Evolutionary conservation across 768 basidiomycete genomes (phyloP).

Genomic region (Rhodotorula graminis): DNA sequence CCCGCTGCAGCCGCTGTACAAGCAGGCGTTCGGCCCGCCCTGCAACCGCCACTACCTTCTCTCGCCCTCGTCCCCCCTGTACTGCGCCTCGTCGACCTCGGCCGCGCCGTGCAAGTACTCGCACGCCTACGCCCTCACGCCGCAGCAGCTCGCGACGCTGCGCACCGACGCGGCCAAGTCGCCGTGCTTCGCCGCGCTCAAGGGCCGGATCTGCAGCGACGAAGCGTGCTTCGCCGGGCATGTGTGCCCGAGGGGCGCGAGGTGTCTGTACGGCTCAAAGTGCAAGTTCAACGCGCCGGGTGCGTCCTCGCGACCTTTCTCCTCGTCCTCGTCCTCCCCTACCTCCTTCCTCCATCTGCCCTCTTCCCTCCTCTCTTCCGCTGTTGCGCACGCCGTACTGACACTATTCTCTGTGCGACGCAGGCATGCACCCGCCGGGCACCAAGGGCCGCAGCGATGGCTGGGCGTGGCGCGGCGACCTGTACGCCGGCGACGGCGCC

Average conservation of each 20-base stretch:
- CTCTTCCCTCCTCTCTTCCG: neutral
- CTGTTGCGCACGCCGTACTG: neutral
- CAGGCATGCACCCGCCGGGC: constrained; percentile 28
- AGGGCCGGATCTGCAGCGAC: constrained; percentile 6
- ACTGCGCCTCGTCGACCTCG: neutral
- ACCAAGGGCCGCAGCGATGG: constrained; percentile 15
- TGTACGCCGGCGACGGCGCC: too few relatives aligned
- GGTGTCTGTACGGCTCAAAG: constrained; percentile 10
- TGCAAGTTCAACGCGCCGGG: constrained; percentile 28
- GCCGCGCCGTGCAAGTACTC: constrained; percentile 18
- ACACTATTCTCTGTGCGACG: neutral
- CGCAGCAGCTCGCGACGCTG: constrained; percentile 16
- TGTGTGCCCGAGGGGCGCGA: constrained; percentile 3
- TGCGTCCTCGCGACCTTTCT: neutral
- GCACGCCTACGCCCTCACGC: constrained; percentile 18
- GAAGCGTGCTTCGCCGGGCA: constrained; percentile 18
- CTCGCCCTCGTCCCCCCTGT: neutral
- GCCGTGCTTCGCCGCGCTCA: constrained; percentile 25
- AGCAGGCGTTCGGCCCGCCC: constrained; percentile 16
- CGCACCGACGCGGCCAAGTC: constrained; percentile 16
- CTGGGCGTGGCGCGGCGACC: neutral
- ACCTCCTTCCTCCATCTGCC: neutral
- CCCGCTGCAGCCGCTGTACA: constrained; percentile 18
- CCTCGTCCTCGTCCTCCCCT: neutral
- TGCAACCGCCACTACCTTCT: constrained; percentile 35